A percentile compares a stretch with the other conserved stretches of the same genome.
Evolutionary conservation across 306 rosid genomes (phyloP).

Genomic region (Sicyos baderoa): DNA sequence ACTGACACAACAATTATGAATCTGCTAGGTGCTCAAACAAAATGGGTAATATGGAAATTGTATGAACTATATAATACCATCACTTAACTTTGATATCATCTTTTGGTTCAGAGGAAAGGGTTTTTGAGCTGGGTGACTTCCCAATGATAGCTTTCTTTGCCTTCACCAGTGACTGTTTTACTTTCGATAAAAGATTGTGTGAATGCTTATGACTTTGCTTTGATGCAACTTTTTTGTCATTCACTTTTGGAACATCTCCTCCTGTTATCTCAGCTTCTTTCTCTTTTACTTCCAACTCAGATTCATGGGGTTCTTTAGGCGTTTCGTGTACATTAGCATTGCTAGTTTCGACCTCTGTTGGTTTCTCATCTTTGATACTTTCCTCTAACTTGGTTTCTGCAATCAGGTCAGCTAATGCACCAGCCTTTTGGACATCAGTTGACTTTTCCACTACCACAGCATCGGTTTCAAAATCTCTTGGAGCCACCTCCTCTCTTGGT

Average conservation of each 20-base stretch:
- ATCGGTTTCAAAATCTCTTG: not conserved
- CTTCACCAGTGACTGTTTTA: constrained; percentile 69
- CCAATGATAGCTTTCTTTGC: constrained; percentile 83
- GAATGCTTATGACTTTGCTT: constrained; percentile 64
- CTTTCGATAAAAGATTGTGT: constrained; percentile 61
- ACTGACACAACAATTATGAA: not conserved
- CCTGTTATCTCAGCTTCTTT: not conserved
- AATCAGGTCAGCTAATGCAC: not conserved
- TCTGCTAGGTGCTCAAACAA: not conserved
- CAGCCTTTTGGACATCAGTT: constrained; percentile 8
- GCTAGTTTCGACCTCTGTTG: not conserved
- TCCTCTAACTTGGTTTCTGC: constrained; percentile 21
- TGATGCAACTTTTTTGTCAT: constrained; percentile 25
- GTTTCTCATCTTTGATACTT: constrained; percentile 7
- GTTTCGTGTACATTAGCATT: not conserved
- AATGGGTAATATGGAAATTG: not conserved
- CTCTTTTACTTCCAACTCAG: constrained; percentile 10
- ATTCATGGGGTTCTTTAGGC: not conserved
- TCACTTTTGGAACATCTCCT: not conserved
- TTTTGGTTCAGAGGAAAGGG: constrained; percentile 43
- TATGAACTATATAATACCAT: not conserved
- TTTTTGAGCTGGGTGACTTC: constrained; percentile 67
- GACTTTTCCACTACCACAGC: constrained; percentile 8
- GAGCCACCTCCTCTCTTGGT: not conserved
- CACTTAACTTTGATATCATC: constrained; percentile 27